These are phyloP conservation scores for Petunia hybrid DNA, from an alignment of 305 asterid genomes.

Conservation along the genomic window DNA sequence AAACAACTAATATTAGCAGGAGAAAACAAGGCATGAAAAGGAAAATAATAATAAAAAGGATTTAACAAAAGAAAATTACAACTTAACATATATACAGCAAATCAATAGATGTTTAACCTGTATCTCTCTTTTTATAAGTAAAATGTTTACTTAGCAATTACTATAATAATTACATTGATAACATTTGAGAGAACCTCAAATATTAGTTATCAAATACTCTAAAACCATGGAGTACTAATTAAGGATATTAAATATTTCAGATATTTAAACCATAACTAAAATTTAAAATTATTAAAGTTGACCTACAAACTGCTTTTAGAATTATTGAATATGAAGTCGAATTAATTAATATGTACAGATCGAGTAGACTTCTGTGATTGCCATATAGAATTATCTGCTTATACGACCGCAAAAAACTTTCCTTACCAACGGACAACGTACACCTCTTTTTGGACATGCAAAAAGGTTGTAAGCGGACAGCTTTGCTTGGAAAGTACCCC, in stretches of 20 bases:
- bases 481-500: background rate
- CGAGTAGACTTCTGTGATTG: background rate
- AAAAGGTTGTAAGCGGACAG: background rate
- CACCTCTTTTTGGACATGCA: background rate
- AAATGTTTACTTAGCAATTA: background rate
- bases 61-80: background rate
- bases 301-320: too few relatives aligned
- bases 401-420: background rate
- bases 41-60: too few relatives aligned
- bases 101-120: too few relatives aligned
- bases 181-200: too few relatives aligned
- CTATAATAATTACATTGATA: too few relatives aligned
- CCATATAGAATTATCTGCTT: background rate
- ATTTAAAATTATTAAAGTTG: too few relatives aligned
- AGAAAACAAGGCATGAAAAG: background rate
- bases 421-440: background rate
- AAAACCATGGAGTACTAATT: too few relatives aligned
- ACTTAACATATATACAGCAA: background rate
- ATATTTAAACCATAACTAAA: too few relatives aligned
- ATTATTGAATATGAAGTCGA: background rate
- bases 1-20: too few relatives aligned
- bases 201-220: too few relatives aligned
- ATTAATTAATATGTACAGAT: background rate
- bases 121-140: too few relatives aligned
- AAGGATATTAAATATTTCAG: too few relatives aligned